These are phyloP conservation scores for Cenococcum geophilum DNA, from an alignment of 495 filamentous ascomycete species.

Conservation along the genomic window DNA sequence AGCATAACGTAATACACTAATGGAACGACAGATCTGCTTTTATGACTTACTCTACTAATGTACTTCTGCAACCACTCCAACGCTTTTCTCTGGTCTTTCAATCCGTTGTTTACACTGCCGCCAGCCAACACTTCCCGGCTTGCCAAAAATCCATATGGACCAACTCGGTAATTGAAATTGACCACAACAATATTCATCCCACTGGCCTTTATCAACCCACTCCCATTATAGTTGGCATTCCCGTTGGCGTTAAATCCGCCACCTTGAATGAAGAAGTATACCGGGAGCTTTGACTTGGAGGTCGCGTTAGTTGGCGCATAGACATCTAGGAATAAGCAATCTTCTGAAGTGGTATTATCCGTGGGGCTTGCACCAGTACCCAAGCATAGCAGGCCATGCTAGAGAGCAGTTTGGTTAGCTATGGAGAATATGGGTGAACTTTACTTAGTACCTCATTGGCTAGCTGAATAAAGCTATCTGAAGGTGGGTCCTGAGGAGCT, in stretches of 20 bases:
- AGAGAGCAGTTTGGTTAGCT: background rate
- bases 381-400: slow-evolving; percentile 26
- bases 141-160: slow-evolving; percentile 65
- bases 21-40: background rate
- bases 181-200: slow-evolving; percentile 59
- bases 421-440: background rate
- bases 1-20: background rate
- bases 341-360: slow-evolving; percentile 49
- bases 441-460: slow-evolving; percentile 32
- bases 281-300: slow-evolving; percentile 46
- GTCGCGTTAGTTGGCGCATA: slow-evolving; percentile 54
- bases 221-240: slow-evolving; percentile 63
- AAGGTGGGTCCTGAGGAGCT: slow-evolving; percentile 49
- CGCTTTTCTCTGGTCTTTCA: slow-evolving; percentile 61
- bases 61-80: slow-evolving; percentile 62
- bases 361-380: slow-evolving; percentile 14
- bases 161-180: slow-evolving; percentile 65
- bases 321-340: slow-evolving; percentile 69
- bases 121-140: slow-evolving; percentile 49
- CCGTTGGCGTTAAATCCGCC: slow-evolving; percentile 60
- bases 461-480: slow-evolving; percentile 38
- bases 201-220: slow-evolving; percentile 53
- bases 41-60: slow-evolving; percentile 47
- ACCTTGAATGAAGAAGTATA: slow-evolving; percentile 69
- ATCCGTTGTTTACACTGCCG: slow-evolving; percentile 60